These are phyloP conservation scores for Cenchrus purpureus DNA, from an alignment of 176 grass and related monocot genomes.

Conservation along the genomic window DNA sequence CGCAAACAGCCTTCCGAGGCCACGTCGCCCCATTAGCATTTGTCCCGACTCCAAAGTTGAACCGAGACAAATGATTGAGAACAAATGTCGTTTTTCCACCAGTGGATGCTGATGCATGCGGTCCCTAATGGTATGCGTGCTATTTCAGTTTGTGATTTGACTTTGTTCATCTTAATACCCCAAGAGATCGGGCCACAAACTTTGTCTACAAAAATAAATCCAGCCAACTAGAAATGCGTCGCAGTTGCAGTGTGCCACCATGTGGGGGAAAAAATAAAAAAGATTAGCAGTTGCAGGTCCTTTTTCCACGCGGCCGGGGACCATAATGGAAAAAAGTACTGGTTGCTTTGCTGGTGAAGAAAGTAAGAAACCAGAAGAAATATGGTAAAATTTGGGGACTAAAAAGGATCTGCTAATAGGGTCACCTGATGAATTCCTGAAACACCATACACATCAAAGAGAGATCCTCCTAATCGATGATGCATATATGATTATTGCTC, in stretches of 20 bases:
- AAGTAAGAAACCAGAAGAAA: not conserved
- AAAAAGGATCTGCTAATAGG: too few species aligned
- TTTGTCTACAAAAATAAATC: not conserved
- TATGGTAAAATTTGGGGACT: too few species aligned
- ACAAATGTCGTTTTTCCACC: too few species aligned
- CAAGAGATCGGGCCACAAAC: not conserved
- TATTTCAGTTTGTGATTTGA: conserved; percentile 2
- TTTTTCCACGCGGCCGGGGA: too few species aligned
- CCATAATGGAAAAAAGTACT: too few species aligned
- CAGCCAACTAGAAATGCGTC: not conserved
- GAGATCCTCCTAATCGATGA: too few species aligned
- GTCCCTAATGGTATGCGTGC: conserved; percentile 1
- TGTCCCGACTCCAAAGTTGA: too few species aligned
- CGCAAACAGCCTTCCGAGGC: too few species aligned
- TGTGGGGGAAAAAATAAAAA: not conserved
- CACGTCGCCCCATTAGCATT: too few species aligned
- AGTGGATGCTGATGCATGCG: not conserved
- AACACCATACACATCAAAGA: too few species aligned
- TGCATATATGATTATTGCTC: conserved; percentile 35
- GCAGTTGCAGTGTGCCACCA: not conserved
- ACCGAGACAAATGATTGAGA: too few species aligned
- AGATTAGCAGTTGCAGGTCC: not conserved
- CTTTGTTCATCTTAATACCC: not conserved
- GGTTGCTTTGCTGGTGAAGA: not conserved
- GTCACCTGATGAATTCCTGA: too few species aligned